Conservation (phyloP, 768 basidiomycete species). For the Mycena galericulata region DNA sequence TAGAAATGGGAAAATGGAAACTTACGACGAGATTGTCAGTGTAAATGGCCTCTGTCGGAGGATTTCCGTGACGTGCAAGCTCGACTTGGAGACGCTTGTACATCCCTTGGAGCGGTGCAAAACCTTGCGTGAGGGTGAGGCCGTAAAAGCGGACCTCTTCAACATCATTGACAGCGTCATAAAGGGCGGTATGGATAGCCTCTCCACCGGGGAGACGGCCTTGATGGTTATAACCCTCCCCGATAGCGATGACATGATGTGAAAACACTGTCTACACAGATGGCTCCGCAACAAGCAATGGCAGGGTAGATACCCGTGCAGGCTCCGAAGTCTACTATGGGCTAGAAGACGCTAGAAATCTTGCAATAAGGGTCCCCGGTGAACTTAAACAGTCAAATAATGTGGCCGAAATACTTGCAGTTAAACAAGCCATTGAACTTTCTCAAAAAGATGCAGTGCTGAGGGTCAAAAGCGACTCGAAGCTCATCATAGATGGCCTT, state of each 20-base stretch:
- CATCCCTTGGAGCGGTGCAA: conserved; percentile 23
- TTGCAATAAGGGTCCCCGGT: no score
- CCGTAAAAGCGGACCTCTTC: conserved; percentile 31
- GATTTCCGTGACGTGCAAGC: conserved; percentile 22
- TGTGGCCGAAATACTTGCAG: no score
- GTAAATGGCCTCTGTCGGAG: conserved; percentile 24
- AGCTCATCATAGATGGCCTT: no score
- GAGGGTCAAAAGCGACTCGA: no score
- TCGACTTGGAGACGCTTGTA: conserved; percentile 22
- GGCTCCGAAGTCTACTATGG: no score
- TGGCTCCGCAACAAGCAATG: no score
- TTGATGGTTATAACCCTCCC: conserved; percentile 30
- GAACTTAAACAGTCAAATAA: no score
- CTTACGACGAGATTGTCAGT: conserved; percentile 33
- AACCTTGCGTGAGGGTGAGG: conserved; percentile 27
- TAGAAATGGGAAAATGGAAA: conserved; percentile 4
- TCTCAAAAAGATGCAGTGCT: no score
- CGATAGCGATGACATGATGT: conserved; percentile 28
- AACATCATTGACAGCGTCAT: conserved; percentile 25
- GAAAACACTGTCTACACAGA: no score
- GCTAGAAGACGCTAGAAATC: no score
- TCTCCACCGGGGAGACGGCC: conserved; percentile 32
- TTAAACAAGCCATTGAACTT: no score
- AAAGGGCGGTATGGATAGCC: conserved; percentile 27
- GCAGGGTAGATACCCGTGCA: no score